Evolutionary conservation across 176 grass and related monocot species (phyloP).

Genomic region (Bolboschoenus planiculmis): DNA sequence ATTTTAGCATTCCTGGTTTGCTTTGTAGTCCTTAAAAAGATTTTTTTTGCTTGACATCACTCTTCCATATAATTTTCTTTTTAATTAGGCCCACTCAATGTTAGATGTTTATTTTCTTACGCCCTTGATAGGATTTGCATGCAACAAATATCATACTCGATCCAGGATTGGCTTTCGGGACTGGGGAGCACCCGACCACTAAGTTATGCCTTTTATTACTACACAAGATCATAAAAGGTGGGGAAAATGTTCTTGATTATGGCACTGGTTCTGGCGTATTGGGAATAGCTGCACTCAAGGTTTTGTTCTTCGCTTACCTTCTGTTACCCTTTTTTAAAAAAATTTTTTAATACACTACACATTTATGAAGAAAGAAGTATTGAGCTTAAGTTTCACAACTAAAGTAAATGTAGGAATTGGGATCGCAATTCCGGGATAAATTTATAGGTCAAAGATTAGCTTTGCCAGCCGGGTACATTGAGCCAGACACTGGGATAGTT

Average conservation of each 20-base stretch:
- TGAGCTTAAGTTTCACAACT: background rate
- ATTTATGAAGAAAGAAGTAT: background rate
- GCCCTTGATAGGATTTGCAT: constrained; percentile 38
- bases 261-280: constrained; percentile 82
- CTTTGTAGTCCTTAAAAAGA: background rate
- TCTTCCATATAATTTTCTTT: background rate
- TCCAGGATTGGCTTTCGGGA: constrained; percentile 84
- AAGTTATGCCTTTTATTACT: constrained; percentile 83
- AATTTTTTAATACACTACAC: background rate
- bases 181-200: constrained; percentile 78
- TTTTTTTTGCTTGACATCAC: background rate
- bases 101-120: background rate
- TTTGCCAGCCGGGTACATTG: background rate
- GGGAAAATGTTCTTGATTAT: constrained; percentile 71
- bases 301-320: constrained; percentile 9
- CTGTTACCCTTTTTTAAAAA: constrained; percentile 10
- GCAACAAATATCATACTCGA: constrained; percentile 92
- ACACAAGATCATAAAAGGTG: constrained; percentile 44
- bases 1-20: background rate
- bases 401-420: background rate
- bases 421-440: background rate
- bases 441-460: background rate
- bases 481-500: background rate
- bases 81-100: background rate
- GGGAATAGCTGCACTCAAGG: constrained; percentile 81